phyloP scores from a whole-genome alignment of 768 basidiomycete species.

The Collybiopsis luxurians region DNA sequence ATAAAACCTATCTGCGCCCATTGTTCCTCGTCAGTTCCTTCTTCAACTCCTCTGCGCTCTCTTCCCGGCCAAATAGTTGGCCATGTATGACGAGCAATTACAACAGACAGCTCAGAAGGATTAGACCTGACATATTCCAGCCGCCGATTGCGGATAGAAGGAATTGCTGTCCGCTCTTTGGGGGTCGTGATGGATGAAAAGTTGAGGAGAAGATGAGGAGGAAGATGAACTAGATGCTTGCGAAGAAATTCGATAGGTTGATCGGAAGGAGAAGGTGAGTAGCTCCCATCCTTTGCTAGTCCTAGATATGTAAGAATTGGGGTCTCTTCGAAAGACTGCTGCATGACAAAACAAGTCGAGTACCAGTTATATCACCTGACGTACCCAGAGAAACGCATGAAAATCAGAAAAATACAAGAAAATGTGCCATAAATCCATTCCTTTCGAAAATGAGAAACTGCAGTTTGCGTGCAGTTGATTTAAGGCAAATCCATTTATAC shows the following conservation, averaged over 20 bases:
- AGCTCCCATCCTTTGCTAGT: slow-evolving; percentile 43
- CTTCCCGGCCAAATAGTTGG: slow-evolving; percentile 65
- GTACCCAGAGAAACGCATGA: no score
- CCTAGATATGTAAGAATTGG: slow-evolving; percentile 47
- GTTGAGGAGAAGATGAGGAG: slow-evolving; percentile 55
- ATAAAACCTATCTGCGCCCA: slow-evolving; percentile 70
- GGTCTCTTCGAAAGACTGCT: slow-evolving; percentile 29
- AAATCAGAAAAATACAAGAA: no score
- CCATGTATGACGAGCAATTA: slow-evolving; percentile 56
- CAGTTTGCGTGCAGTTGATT: no score
- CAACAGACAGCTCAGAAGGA: slow-evolving; percentile 56
- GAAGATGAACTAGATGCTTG: slow-evolving; percentile 57
- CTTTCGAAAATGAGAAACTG: no score
- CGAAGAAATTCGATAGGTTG: slow-evolving; percentile 64
- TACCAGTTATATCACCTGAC: no score
- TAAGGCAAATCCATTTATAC: no score
- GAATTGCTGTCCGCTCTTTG: slow-evolving; percentile 61
- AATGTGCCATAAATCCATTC: no score
- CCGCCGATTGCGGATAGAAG: slow-evolving; percentile 70
- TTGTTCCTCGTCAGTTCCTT: slow-evolving; percentile 58
- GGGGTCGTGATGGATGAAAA: slow-evolving; percentile 52
- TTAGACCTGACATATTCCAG: slow-evolving; percentile 55
- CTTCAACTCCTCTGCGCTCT: slow-evolving; percentile 37
- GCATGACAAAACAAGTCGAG: neutral
- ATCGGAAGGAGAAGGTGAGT: slow-evolving; percentile 55